Base-by-base conservation (phyloP, 2,329 filamentous ascomycete genomes). In the Alternaria metachromatica region DNA sequence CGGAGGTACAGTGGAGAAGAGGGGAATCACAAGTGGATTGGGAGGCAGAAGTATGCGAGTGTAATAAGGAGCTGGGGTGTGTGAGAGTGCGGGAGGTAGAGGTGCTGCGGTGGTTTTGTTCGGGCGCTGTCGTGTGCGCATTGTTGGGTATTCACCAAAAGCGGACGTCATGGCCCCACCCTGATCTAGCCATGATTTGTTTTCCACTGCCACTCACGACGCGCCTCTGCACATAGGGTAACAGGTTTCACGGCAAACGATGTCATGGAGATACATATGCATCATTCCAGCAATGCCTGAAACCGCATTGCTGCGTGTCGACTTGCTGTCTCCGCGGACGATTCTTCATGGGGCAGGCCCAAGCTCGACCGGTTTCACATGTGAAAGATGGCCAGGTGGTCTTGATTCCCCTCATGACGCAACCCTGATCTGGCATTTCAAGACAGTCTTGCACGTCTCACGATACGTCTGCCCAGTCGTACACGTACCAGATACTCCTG, bases 41-140 rank as follows among this genome's bases (percentile, higher is more conserved):
- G 30, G 18, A 41, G 28, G 44, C 20, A 50, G 30, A 44, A 44
- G 21, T 33, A 18, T 18, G 21, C 12, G 37, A 48, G 28, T 33
- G 18, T 13, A 58, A 8, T 18, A 20, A 26, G 12, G 41, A 58
- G 41, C 53, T 57, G 50, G 58, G 55, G 55, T 57, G 41, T 43
- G 46, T 7, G 50, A 33, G 54, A 26, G 55, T 44, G 51, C n/a
- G n/a, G 33, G 59, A 58, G 18, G 26, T 23, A 37, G 45, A 54
- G 46, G 44, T 23, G 46, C 37, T 58, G 51, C 26, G 51, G 20
- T 63, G 54, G 58, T 64, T 65, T 64, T 54, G 44, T 55, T 58
- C 55, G 48, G 51, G 57, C 41, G 44, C 44, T 69, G 67, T 70
- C 67, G 67, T 68, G 67, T 70, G 67, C 67, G 56, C 67, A 59